Conservation (phyloP, 495 filamentous ascomycete species). For the Hypoxylon trugodes region DNA sequence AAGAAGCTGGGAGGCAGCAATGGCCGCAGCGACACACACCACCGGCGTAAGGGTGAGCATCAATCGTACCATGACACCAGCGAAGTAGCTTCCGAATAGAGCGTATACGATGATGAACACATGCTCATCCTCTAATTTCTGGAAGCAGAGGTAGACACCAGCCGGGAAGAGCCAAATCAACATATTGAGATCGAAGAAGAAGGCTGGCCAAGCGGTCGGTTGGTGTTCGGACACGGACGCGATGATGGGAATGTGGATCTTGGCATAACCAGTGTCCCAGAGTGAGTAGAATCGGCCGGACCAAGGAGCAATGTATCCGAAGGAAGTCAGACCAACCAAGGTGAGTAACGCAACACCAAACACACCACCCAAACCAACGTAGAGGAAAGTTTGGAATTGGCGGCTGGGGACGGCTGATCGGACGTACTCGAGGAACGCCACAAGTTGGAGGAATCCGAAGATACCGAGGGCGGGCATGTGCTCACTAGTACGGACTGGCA, state of each 20-base stretch:
- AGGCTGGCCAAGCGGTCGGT: conserved; percentile 99
- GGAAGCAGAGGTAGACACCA: conserved; percentile 98
- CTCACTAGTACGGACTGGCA: conserved; percentile 95
- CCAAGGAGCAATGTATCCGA: conserved; percentile 96
- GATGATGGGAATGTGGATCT: conserved; percentile 99
- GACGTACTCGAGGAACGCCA: conserved; percentile 91
- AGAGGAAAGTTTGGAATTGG: conserved; percentile 90
- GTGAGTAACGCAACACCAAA: conserved; percentile 70
- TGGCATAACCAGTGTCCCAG: conserved; percentile 99
- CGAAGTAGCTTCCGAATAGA: conserved; percentile 95
- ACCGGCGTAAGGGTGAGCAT: conserved; percentile 98
- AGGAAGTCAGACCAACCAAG: conserved; percentile 82
- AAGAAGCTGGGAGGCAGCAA: conserved; percentile 87
- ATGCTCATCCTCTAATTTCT: conserved; percentile 91
- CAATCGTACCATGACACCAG: conserved; percentile 98
- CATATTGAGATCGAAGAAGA: conserved; percentile 99
- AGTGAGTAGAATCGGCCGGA: conserved; percentile 99
- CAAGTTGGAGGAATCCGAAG: conserved; percentile 94
- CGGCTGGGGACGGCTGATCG: conserved; percentile 85
- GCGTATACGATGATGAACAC: conserved; percentile 98
- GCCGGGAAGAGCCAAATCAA: conserved; percentile 99
- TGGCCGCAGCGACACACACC: conserved; percentile 92
- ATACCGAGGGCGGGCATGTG: conserved; percentile 98
- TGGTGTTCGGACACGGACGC: conserved; percentile 99
- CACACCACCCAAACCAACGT: conserved; percentile 73